Evolutionary conservation across 768 basidiomycete genomes (phyloP), one percentile per base, ranked within the genome.

Genomic region (Nidularia pulvinata): DNA sequence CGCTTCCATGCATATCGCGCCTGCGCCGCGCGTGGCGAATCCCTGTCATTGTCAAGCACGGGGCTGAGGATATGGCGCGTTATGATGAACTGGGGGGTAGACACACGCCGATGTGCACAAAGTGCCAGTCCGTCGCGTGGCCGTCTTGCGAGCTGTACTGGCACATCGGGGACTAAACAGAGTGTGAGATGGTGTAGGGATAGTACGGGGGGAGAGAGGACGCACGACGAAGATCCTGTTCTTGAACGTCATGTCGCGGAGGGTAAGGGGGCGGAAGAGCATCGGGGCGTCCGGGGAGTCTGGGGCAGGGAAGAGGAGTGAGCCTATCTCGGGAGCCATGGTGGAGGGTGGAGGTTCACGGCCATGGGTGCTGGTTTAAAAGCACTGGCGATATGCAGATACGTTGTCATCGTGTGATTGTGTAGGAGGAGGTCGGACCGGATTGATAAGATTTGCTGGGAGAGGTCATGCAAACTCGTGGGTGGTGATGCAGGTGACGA

Each of bases 91-190:
- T 14, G 25, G 19, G 45, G 1, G 22, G 37, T 52, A 57, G 57
- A 82, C 83, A 3, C 56, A 83, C 82, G 1, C 88, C 89, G 34
- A 90, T 76, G 63, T 93, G 89, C 14, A 91, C 88, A 4, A 93
- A 68, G 65, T 94, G 93, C 85, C 87, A 93, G 57, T 92, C 88
- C 1, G 91, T 91, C 3, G 85, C 83, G 60, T 89, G 84, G 0
- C 91, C 91, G 49, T 85, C 71, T 45, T 88, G 80, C 7, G 84
- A 76, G 53, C 85, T 88, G 70, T 93, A 94, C 67, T 88, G 85
- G 65, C 91, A 93, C 91, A 93, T 92, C 2, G 88, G 89, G 9
- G 88, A 72, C 85, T 86, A 56, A 44, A 49, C 32, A 50, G 44
- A 16, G 53, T 10, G 11, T 22, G 32, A 13, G 30, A 42, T 46